A percentile compares a stretch with the other conserved stretches of the same genome.
Evolutionary conservation across 306 rosid genomes (phyloP).

Genomic region (Vigna trinervia): DNA sequence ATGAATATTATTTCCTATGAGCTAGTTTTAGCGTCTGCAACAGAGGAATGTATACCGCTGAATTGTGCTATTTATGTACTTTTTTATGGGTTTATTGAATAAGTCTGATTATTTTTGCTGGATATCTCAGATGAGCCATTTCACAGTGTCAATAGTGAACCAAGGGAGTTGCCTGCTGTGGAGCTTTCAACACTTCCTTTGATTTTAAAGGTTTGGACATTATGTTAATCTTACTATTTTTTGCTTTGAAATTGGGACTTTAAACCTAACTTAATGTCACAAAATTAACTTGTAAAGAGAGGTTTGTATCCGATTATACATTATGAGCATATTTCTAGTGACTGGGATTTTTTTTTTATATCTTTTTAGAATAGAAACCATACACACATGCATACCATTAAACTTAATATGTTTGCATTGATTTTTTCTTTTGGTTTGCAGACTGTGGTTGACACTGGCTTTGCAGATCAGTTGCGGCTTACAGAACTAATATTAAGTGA

Average conservation of each 20-base stretch:
- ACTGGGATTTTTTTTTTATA: not conserved
- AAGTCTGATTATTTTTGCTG: conserved; percentile 22
- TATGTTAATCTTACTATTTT: conserved; percentile 31
- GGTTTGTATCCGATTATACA: no score
- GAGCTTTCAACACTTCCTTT: conserved; percentile 86
- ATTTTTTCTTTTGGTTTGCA: conserved; percentile 49
- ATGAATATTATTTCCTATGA: conserved; percentile 1
- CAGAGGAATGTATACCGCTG: not conserved
- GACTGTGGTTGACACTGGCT: conserved; percentile 88
- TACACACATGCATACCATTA: not conserved
- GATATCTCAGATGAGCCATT: conserved; percentile 72
- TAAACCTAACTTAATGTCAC: no score
- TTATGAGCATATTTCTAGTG: no score
- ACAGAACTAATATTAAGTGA: conserved; percentile 77
- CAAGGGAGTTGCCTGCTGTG: conserved; percentile 89
- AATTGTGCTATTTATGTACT: not conserved
- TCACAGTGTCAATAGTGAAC: conserved; percentile 76
- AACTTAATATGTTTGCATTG: conserved; percentile 26
- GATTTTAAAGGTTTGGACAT: conserved; percentile 73
- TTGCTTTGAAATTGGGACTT: no score
- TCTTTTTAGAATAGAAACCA: not conserved
- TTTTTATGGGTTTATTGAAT: conserved; percentile 30
- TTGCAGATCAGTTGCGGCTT: conserved; percentile 89
- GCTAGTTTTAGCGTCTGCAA: conserved; percentile 25
- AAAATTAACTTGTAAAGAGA: no score